Evolutionary conservation across 805 yeast species (phyloP), one percentile per base, ranked within the genome.

Genomic region (Isabelozyma pseudorhagii): DNA sequence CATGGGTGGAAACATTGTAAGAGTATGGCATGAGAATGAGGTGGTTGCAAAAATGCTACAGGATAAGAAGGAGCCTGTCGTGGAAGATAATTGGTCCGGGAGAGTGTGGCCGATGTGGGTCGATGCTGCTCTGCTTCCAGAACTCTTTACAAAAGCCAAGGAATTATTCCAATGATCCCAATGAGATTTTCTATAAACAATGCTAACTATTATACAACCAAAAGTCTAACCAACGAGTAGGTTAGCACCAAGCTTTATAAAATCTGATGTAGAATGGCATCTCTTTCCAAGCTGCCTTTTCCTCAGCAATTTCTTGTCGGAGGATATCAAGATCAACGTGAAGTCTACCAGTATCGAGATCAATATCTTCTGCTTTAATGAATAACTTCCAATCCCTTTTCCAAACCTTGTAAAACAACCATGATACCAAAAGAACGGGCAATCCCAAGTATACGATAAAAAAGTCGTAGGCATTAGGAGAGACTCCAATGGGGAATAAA

Each of bases 401-500:
- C 60, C 61, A 66, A 9, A 68, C 46, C 48, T 69, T 69, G 57
- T 65, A 63, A 18, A 58, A 59, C 7, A 65, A 45, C 71, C 72
- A 69, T 9, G 67, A 58, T 3, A 56, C 52, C 15, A 69, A 17
- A 38, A 64, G 50, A 5, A 68, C 65, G 15, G 72, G 72, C 44
- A 69, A 60, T 17, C 72, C 72, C 51, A 69, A 59, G 49, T 68
- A 68, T 4, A 66, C 52, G 42, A 61, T 51, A 55, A 69, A 69
- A 55, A 69, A 69, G 44, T 54, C 60, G 36, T 62, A 56, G 8
- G 72, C 73, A 50, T 47, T 62, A 41, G 73, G 66, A 11, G 58
- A 52, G 4, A 47, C 58, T n/a, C 78, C 82, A 46, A 84, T 65
- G 45, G 89, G 87, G 60, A 74, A 82, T 46, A 83, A 64, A 8